These are phyloP conservation scores for Amorphotheca resinae DNA, from an alignment of 495 filamentous ascomycete species.

Conservation along the genomic window DNA sequence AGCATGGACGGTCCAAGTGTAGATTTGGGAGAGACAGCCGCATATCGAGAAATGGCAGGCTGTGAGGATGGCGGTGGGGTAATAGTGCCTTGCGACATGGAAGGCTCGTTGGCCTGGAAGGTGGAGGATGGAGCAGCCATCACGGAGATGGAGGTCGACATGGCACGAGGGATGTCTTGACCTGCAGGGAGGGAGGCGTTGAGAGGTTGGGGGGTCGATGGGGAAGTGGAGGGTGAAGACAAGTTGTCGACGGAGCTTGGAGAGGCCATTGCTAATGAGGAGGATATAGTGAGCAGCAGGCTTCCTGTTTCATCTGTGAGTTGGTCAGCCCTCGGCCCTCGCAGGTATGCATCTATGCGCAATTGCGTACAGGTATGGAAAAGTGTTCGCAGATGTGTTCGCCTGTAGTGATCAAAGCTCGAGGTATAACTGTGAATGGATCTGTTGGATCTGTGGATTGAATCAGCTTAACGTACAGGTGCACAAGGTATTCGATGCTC, in stretches of 20 bases:
- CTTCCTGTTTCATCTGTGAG: neutral
- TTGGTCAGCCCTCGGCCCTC: neutral
- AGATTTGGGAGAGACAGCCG: constrained; percentile 26
- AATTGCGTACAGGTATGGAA: too few relatives aligned
- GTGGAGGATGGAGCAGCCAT: constrained; percentile 1
- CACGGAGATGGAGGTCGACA: constrained; percentile 13
- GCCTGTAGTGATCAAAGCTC: too few relatives aligned
- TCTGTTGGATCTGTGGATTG: too few relatives aligned
- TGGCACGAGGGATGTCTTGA: constrained; percentile 2
- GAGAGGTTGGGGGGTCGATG: constrained; percentile 16
- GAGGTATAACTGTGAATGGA: too few relatives aligned
- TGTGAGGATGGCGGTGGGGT: constrained; percentile 71
- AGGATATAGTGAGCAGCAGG: neutral
- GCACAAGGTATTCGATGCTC: too few relatives aligned
- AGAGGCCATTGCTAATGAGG: constrained; percentile 9
- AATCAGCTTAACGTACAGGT: too few relatives aligned
- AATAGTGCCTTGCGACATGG: constrained; percentile 33
- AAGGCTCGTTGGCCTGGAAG: neutral
- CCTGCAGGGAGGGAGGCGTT: constrained; percentile 5
- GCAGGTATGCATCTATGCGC: too few relatives aligned
- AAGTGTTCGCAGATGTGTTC: too few relatives aligned
- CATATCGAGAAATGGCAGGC: constrained; percentile 12
- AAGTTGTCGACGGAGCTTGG: constrained; percentile 12
- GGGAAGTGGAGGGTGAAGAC: constrained; percentile 9
- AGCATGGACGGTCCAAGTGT: constrained; percentile 29